Evolutionary conservation across 805 yeast genomes (phyloP), one percentile per base, ranked within the genome.

Genomic region (Candida piceae): DNA sequence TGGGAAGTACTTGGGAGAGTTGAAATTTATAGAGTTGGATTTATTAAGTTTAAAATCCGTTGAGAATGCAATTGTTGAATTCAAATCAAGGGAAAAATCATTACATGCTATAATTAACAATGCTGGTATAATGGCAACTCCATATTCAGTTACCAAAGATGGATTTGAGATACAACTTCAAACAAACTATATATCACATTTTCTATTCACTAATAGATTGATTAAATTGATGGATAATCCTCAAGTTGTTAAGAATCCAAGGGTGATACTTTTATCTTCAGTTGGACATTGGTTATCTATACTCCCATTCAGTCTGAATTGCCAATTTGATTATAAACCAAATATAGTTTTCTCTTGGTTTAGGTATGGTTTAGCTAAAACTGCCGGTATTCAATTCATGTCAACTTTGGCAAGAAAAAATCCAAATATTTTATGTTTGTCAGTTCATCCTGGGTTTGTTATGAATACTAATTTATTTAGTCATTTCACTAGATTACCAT

Each of bases 391-490:
- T 30, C 96, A 86, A 48, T 74, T 78, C 50, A 72, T 78, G 50
- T 76, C 76, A 47, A 67, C 78, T 56, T 58, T 86, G 16, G 74
- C 90, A 0, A 63, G 75, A 25, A 70, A 78, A 40, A 70, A 84
- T 53, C 93, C 94, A 0, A 69, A 76, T 15, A 66, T 85, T 8
- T 56, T 79, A 26, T 76, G 80, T 39, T 58, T 76, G 25, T 70
- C 86, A 2, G 84, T 84, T 3, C 89, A 85, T 50, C 95, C 95
- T 0, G 96, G 96, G 0, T 71, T 84, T 45, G 85, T 84, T n/a
- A 80, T 86, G 84, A 78, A 79, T 49, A 80, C 95, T 2, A 80
- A 81, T 46, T 57, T 82, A 32, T 83, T 82, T 54, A 67, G 81
- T 31, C 84, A 82, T 54, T 82, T 88, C 79, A 84, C 90, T 2